A percentile compares a stretch with the other conserved stretches of the same genome.
phyloP scores from a whole-genome alignment of 1,284 basidiomycete genomes.

The Marasmius tenuissimus region DNA sequence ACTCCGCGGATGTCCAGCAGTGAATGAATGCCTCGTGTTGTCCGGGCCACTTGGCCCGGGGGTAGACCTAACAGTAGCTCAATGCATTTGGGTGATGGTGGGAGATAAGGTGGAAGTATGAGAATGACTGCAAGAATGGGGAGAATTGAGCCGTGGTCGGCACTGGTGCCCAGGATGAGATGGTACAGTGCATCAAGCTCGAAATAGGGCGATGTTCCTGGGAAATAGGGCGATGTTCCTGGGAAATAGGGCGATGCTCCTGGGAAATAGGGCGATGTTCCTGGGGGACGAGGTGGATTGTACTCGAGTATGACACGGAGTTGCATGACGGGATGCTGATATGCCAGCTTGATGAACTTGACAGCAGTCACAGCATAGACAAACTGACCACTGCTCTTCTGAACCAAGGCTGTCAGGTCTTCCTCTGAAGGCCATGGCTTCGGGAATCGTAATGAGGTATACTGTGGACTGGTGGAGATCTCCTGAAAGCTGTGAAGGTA shows the following conservation, averaged over 20 bases:
- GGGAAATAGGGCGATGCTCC: constrained; percentile 11
- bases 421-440: constrained; percentile 19
- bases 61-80: not conserved
- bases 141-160: not conserved
- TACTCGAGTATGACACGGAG: constrained; percentile 18
- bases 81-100: not conserved
- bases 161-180: not conserved
- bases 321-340: constrained; percentile 21
- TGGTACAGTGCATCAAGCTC: constrained; percentile 22
- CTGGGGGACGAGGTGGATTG: not conserved
- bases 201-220: constrained; percentile 11
- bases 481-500: not conserved
- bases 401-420: constrained; percentile 18
- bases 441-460: not conserved
- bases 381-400: constrained; percentile 22
- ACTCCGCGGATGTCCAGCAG: not conserved
- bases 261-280: constrained; percentile 11
- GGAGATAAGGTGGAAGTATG: not conserved
- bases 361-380: constrained; percentile 26
- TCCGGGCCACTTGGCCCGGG: not conserved
- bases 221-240: constrained; percentile 11
- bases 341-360: constrained; percentile 21
- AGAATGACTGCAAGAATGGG: no score
- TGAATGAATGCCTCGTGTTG: not conserved
- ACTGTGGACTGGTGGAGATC: not conserved